Evolutionary conservation across 164 flowering plant genomes (phyloP).

Genomic region (Pachysandra terminalis): DNA sequence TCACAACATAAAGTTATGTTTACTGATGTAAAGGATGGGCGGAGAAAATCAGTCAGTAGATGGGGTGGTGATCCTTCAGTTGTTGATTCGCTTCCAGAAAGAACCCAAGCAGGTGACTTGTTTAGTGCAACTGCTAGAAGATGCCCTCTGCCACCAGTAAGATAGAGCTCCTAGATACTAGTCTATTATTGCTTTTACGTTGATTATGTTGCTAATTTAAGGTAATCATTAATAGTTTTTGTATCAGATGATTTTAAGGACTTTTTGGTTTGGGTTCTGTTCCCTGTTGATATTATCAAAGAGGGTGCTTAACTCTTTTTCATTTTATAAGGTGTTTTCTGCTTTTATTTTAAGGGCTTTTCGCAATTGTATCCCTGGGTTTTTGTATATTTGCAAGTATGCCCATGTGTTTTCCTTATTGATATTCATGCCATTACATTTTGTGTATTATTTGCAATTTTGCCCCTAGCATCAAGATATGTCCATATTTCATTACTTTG

Average conservation of each 20-base stretch:
- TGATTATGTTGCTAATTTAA: no score
- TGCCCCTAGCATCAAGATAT: no score
- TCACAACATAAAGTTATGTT: constrained; percentile 37
- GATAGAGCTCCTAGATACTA: constrained; percentile 12
- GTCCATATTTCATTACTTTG: no score
- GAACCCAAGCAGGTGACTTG: constrained; percentile 74
- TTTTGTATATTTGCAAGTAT: no score
- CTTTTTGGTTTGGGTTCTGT: background rate
- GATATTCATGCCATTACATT: no score
- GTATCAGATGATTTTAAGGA: background rate
- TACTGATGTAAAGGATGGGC: constrained; percentile 44
- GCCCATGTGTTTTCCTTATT: no score
- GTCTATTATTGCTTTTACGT: background rate
- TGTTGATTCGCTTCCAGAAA: constrained; percentile 47
- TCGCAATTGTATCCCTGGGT: no score
- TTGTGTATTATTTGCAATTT: no score
- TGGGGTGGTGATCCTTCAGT: constrained; percentile 41
- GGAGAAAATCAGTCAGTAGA: constrained; percentile 56
- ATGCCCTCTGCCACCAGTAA: constrained; percentile 53
- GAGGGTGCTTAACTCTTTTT: no score
- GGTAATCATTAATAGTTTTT: background rate
- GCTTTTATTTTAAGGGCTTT: no score
- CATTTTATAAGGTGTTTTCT: no score
- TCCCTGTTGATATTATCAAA: no score
- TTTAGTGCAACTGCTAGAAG: constrained; percentile 50